Evolutionary conservation across 495 filamentous ascomycete genomes (phyloP).

Genomic region (Xylaria palmicola): DNA sequence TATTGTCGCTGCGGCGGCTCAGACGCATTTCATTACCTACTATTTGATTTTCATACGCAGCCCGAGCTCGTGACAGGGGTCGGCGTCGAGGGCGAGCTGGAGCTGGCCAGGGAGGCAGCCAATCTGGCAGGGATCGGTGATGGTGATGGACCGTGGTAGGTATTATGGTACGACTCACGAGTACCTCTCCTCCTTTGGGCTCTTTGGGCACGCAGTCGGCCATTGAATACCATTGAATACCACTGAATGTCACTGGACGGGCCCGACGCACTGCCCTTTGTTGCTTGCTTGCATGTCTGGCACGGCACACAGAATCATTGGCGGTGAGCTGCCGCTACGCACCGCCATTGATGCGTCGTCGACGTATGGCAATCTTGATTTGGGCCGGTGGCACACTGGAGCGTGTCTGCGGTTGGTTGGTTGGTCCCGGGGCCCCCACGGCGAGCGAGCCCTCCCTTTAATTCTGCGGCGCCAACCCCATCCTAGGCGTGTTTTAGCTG

Average conservation of each 20-base stretch:
- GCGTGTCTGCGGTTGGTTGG: conserved; percentile 9
- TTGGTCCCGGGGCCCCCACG: not conserved
- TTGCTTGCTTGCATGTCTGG: not conserved
- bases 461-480: too few species aligned
- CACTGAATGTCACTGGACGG: too few species aligned
- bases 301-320: not conserved
- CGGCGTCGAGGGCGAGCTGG: not conserved
- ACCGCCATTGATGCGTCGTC: not conserved
- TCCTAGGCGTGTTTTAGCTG: not conserved
- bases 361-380: not conserved
- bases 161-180: too few species aligned
- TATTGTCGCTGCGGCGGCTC: too few species aligned
- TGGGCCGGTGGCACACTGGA: not conserved
- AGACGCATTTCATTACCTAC: too few species aligned
- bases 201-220: too few species aligned
- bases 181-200: too few species aligned
- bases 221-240: too few species aligned
- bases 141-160: too few species aligned
- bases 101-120: conserved; percentile 11
- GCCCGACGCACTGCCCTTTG: not conserved
- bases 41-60: too few species aligned
- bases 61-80: not conserved
- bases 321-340: not conserved
- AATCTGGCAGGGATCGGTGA: not conserved
- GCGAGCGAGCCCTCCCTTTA: not conserved